Evolutionary conservation across 2,329 filamentous ascomycete genomes (phyloP), one percentile per base, ranked within the genome.

Genomic region (Pestalotiopsis sp.): DNA sequence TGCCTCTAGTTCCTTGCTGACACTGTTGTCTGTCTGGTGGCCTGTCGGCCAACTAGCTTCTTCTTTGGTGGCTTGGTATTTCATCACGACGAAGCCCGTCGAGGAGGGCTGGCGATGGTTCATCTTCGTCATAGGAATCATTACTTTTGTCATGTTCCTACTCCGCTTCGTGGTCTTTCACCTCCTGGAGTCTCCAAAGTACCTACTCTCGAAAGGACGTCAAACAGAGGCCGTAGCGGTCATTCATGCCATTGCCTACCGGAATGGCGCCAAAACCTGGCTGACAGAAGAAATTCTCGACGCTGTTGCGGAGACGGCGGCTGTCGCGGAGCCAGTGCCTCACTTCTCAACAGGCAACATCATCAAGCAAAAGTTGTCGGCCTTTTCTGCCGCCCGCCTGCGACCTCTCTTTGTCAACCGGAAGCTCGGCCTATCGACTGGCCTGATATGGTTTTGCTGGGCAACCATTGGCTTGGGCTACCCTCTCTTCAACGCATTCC

Each of bases 21-120:
- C 93, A 0, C 84, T 95, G 62, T 84, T 97, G n/a, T 94, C 92
- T 6, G 88, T 94, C 7, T 96, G 93, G 91, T 97, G 94, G 93
- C 92, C 93, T 0, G 81, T 97, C 20, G 94, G 93, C 5, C 93
- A 96, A 76, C 84, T 97, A 7, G 86, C 91, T 68, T 90, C 92
- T 1, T 91, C 90, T 2, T 80, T 92, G 4, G 84, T 93, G 62
- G 93, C 91, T 6, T 95, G 92, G 93, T 91, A 85, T 60, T 93
- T 91, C 73, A 91, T 96, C 68, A 89, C 91, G 36, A 87, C 88
- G 72, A 93, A 87, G 83, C 89, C 89, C 9, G 84, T 85, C 4
- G 85, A 92, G 60, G 86, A 92, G 81, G 93, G 93, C 57, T 97
- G 93, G 93, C 87, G 94, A 25, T 90, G 91, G 72, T 89, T 95